Conservation (phyloP, 495 filamentous ascomycete genomes). For the Penicillium samsonianum region DNA sequence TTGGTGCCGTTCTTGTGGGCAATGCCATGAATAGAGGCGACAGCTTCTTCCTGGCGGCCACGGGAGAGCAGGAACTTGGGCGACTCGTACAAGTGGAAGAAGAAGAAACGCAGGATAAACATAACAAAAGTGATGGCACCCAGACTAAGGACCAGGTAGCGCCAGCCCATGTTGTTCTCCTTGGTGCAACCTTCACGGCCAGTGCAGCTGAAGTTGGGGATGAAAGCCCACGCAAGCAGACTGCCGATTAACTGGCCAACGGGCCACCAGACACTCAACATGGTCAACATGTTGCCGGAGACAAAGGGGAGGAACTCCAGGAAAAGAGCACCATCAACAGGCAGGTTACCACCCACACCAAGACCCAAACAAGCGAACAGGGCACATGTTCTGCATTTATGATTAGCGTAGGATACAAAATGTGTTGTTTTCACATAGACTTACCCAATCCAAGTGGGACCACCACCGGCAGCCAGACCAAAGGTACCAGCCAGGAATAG, state of each 20-base stretch:
- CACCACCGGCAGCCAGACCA: conserved; percentile 55
- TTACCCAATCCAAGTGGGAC: conserved; percentile 53
- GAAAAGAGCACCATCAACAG: conserved; percentile 60
- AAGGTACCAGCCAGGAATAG: conserved; percentile 57
- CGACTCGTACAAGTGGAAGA: conserved; percentile 78
- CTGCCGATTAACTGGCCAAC: conserved; percentile 55
- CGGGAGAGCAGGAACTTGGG: conserved; percentile 78
- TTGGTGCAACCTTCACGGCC: conserved; percentile 53
- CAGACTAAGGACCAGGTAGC: conserved; percentile 70
- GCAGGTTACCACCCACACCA: conserved; percentile 61
- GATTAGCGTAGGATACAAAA: conserved; percentile 8
- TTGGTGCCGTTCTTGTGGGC: conserved; percentile 54
- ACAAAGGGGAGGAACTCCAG: conserved; percentile 59
- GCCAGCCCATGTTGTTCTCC: conserved; percentile 76
- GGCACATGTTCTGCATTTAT: conserved; percentile 33
- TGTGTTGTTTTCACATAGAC: conserved; percentile 9
- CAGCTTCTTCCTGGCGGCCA: conserved; percentile 71
- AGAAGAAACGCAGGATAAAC: conserved; percentile 71
- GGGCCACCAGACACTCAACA: conserved; percentile 63
- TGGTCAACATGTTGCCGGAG: conserved; percentile 54
- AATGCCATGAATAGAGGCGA: conserved; percentile 64
- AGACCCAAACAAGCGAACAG: conserved; percentile 54
- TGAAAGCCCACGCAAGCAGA: conserved; percentile 58
- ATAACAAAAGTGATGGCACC: conserved; percentile 70
- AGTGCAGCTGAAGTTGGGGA: conserved; percentile 54